These are phyloP conservation scores for Volvariella volvacea DNA, from an alignment of 1,284 basidiomycete genomes.

Conservation along the genomic window DNA sequence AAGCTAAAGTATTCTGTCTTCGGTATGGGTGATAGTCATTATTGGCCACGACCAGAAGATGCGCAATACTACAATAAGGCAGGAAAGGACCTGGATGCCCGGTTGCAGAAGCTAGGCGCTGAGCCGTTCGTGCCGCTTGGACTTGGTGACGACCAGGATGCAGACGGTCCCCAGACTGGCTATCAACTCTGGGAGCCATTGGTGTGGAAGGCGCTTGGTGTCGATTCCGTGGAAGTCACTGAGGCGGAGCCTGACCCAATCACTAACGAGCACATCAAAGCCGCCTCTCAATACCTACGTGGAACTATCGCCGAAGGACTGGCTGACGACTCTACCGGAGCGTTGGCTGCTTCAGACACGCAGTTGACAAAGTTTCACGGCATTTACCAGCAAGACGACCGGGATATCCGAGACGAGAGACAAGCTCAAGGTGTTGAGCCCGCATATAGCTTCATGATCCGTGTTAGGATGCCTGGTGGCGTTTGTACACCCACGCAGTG, in stretches of 20 bases:
- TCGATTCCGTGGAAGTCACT: conserved; percentile 83
- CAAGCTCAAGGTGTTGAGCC: conserved; percentile 91
- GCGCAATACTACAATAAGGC: conserved; percentile 98
- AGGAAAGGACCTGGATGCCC: conserved; percentile 83
- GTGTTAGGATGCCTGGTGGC: conserved; percentile 92
- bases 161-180: conserved; percentile 93
- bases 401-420: conserved; percentile 96
- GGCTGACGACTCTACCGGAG: conserved; percentile 79
- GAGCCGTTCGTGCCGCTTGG: conserved; percentile 71
- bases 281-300: conserved; percentile 89
- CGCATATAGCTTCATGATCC: conserved; percentile 99
- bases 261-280: conserved; percentile 99
- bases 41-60: conserved; percentile 97
- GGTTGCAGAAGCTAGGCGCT: conserved; percentile 72
- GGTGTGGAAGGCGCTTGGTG: conserved; percentile 93
- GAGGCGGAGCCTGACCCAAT: conserved; percentile 96
- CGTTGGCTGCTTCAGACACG: conserved; percentile 83
- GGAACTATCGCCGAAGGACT: conserved; percentile 95
- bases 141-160: conserved; percentile 96
- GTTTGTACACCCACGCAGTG: conserved; percentile 92
- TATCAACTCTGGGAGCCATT: conserved; percentile 94
- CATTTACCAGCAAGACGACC: conserved; percentile 95
- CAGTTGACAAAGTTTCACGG: conserved; percentile 99
- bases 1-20: conserved; percentile 83
- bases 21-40: conserved; percentile 96